Conservation (phyloP, 768 basidiomycete genomes). For the Suillus subluteus region DNA sequence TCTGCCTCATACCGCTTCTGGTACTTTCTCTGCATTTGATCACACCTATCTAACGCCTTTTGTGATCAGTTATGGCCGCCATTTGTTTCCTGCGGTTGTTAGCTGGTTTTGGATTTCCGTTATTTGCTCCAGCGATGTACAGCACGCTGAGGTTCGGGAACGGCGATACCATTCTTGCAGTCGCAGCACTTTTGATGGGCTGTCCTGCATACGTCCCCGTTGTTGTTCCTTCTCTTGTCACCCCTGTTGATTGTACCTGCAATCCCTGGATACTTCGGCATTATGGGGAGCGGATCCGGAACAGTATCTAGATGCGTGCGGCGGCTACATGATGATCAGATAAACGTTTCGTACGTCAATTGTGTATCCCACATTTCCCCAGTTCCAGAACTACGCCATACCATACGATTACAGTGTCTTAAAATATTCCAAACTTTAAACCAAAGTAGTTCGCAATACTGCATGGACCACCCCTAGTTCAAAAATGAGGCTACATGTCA, state of each 20-base stretch:
- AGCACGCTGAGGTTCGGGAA: constrained; percentile 67
- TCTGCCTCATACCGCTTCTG: constrained; percentile 68
- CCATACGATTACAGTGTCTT: neutral
- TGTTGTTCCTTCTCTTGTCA: neutral
- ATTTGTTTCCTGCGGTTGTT: constrained; percentile 64
- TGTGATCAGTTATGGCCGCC: constrained; percentile 60
- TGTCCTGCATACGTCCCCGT: constrained; percentile 47
- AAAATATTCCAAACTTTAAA: neutral
- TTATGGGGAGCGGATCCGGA: constrained; percentile 53
- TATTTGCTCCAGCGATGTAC: constrained; percentile 79
- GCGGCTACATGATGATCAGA: neutral
- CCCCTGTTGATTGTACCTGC: constrained; percentile 18
- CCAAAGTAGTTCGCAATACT: neutral
- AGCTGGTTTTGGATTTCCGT: constrained; percentile 74
- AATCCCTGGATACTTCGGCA: constrained; percentile 49
- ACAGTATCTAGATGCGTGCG: constrained; percentile 17
- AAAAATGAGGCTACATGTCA: neutral
- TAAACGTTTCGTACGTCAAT: neutral
- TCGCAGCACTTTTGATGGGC: constrained; percentile 57
- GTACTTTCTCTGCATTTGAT: constrained; percentile 34
- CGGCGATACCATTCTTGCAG: constrained; percentile 68
- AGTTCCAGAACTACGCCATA: neutral
- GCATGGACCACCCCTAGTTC: neutral
- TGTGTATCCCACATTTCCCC: neutral
- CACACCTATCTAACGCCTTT: neutral